Conservation (phyloP, 192 early-diverging fungal species). For the Coemansia sp. region DNA sequence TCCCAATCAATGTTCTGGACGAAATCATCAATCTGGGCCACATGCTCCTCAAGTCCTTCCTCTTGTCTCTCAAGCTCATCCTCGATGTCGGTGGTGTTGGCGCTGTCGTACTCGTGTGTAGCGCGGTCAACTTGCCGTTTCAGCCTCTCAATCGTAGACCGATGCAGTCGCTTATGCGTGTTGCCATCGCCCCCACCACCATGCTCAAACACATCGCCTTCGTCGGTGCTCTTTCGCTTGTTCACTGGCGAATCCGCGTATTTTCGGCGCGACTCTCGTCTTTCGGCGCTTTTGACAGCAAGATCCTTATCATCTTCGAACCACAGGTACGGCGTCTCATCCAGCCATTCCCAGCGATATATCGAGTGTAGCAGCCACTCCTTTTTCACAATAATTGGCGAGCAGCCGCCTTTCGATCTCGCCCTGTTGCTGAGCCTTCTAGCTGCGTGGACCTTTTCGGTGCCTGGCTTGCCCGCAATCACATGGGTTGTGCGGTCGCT, state of each 20-base stretch:
- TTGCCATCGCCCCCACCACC: background rate
- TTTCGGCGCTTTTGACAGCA: conserved; percentile 5
- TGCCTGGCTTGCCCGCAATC: conserved; percentile 77
- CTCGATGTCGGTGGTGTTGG: conserved; percentile 52
- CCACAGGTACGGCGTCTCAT: conserved; percentile 65
- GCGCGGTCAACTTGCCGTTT: conserved; percentile 21
- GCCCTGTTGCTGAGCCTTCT: conserved; percentile 53
- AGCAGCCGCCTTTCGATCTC: conserved; percentile 57
- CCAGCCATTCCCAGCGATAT: conserved; percentile 65
- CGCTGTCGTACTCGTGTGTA: conserved; percentile 44
- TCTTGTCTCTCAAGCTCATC: conserved; percentile 55
- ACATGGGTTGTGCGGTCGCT: conserved; percentile 76
- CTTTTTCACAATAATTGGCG: conserved; percentile 36
- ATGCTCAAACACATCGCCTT: background rate
- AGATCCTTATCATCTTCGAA: conserved; percentile 31
- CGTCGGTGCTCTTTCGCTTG: conserved; percentile 17
- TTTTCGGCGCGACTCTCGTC: background rate
- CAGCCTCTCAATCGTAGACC: conserved; percentile 21
- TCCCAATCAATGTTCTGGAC: conserved; percentile 59
- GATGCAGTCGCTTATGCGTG: conserved; percentile 18
- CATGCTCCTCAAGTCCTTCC: conserved; percentile 52
- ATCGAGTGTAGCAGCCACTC: conserved; percentile 73
- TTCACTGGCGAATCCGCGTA: background rate
- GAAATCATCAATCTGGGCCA: conserved; percentile 55
- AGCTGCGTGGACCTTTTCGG: conserved; percentile 74